These are phyloP conservation scores for Syncephalastrum sp. DNA, from an alignment of 371 early-diverging fungal species.

Conservation along the genomic window DNA sequence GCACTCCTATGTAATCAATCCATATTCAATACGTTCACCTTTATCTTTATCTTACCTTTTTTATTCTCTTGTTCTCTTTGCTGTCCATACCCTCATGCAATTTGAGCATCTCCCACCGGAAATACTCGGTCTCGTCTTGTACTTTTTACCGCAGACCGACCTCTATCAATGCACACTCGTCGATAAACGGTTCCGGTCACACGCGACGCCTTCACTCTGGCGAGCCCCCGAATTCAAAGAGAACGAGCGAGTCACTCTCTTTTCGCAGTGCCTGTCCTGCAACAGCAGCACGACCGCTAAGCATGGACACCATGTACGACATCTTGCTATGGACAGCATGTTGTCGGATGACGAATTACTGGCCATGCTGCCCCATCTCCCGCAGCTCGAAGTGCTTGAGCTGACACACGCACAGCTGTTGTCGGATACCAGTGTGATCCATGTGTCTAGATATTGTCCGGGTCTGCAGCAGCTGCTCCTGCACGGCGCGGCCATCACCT, in stretches of 20 bases:
- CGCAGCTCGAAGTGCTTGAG: conserved; percentile 36
- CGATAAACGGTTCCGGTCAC: conserved; percentile 17
- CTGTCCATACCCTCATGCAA: conserved; percentile 10
- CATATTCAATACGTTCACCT: background rate
- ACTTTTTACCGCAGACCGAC: conserved; percentile 3
- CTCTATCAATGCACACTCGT: conserved; percentile 18
- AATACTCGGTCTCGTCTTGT: conserved; percentile 15
- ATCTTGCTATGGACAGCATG: conserved; percentile 5
- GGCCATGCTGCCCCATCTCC: conserved; percentile 18
- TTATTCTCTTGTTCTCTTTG: background rate
- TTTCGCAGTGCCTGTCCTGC: conserved; percentile 8
- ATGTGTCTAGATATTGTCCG: conserved; percentile 22
- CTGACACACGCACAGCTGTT: conserved; percentile 23
- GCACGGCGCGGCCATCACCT: conserved; percentile 25
- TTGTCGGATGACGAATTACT: conserved; percentile 27
- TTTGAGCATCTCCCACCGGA: conserved; percentile 20
- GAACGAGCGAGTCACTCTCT: conserved; percentile 4
- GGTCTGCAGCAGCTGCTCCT: conserved; percentile 31
- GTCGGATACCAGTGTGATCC: conserved; percentile 38
- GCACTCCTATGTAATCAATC: background rate
- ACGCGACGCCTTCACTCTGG: conserved; percentile 21
- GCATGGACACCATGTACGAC: conserved; percentile 17
- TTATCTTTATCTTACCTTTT: background rate
- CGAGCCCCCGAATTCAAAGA: conserved; percentile 12
- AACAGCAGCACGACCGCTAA: background rate